These are phyloP conservation scores for Lumnitzera littorea DNA, from an alignment of 345 rosid genomes.

Conservation along the genomic window DNA sequence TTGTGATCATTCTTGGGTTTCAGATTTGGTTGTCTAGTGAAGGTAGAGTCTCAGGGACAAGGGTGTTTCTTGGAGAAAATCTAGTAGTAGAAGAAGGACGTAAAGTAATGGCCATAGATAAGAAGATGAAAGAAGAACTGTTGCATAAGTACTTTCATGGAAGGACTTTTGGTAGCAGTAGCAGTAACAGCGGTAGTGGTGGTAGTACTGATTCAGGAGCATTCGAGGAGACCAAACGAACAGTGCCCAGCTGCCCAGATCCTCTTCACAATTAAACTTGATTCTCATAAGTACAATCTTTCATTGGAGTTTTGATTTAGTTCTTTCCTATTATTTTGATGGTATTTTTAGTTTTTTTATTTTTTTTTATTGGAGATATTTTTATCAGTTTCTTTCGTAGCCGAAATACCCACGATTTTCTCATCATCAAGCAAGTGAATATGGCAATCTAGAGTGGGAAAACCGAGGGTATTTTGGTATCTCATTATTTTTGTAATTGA, in stretches of 20 bases:
- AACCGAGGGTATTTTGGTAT: constrained; percentile 17
- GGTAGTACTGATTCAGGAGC: background rate
- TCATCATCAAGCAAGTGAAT: background rate
- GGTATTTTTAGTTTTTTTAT: background rate
- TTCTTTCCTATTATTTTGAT: no score
- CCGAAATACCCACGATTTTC: constrained; percentile 20
- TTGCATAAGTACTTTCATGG: constrained; percentile 9
- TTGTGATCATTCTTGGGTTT: constrained; percentile 2
- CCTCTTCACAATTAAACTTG: constrained; percentile 18
- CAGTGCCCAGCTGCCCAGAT: constrained; percentile 21
- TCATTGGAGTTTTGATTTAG: no score
- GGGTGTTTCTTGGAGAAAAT: background rate
- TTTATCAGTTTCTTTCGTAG: background rate
- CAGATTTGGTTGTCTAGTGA: constrained; percentile 1
- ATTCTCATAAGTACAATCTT: background rate
- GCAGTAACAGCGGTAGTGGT: background rate
- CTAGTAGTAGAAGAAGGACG: no score
- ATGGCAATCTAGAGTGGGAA: constrained; percentile 2
- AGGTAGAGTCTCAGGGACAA: constrained; percentile 4
- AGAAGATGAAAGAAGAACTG: background rate
- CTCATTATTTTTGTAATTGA: background rate
- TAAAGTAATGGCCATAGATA: background rate
- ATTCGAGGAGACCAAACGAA: constrained; percentile 11
- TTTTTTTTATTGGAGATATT: background rate
- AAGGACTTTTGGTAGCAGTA: no score